A percentile compares a stretch with the other conserved stretches of the same genome.
These are phyloP conservation scores for Liriodendron chinense DNA, from an alignment of 164 flowering plant genomes.

Conservation along the genomic window DNA sequence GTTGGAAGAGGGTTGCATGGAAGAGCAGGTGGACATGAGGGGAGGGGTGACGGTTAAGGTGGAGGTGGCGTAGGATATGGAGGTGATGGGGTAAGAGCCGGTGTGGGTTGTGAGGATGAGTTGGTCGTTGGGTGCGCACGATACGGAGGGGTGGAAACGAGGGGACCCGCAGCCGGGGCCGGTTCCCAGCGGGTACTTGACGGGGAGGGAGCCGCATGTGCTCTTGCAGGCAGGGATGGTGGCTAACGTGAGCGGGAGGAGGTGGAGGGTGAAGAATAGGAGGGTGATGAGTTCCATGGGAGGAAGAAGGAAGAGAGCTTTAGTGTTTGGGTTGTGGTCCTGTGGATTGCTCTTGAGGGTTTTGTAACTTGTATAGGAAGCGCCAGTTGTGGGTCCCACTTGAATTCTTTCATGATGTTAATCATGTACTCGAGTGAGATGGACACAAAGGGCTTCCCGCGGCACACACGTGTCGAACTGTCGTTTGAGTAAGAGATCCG, in stretches of 20 bases:
- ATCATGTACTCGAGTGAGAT: no score
- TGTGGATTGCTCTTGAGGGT: no score
- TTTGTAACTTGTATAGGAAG: no score
- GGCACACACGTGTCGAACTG: no score
- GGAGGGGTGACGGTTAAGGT: conserved; percentile 42
- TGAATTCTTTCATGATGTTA: no score
- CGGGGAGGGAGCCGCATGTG: conserved; percentile 38
- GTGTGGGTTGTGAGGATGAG: conserved; percentile 51
- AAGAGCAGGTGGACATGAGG: conserved; percentile 46
- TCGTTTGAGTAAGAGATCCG: no score
- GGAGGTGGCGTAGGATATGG: conserved; percentile 40
- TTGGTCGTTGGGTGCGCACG: conserved; percentile 34
- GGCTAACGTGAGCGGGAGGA: neutral
- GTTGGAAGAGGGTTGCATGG: conserved; percentile 43
- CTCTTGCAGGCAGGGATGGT: conserved; percentile 16
- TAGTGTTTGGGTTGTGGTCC: no score
- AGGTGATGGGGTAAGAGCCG: conserved; percentile 47
- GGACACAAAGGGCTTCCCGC: no score
- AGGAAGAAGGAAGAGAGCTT: neutral
- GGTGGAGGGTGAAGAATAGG: neutral
- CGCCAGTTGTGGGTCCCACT: no score
- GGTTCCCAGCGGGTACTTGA: conserved; percentile 48
- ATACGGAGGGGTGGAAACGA: conserved; percentile 39
- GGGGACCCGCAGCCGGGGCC: conserved; percentile 57
- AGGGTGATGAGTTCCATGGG: neutral